Percentiles rank a stretch among this genome's conserved stretches.
Conservation (phyloP, 2,329 filamentous ascomycete species). For the Fusarium tricinctum region DNA sequence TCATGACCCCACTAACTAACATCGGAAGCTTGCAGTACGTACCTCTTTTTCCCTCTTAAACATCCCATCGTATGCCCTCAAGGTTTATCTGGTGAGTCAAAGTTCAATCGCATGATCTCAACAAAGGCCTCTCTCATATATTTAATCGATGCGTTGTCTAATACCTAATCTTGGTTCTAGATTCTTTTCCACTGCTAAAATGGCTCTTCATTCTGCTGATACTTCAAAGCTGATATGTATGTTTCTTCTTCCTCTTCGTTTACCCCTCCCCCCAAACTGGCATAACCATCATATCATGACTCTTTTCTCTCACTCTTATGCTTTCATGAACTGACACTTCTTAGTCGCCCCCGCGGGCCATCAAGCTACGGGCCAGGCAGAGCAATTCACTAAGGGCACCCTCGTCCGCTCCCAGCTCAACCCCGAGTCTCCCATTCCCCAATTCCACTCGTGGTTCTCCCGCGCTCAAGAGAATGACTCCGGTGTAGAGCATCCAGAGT, state of each 20-base stretch:
- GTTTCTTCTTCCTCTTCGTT: slow-evolving; percentile 30
- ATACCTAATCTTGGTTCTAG: slow-evolving; percentile 28
- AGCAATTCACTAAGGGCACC: slow-evolving; percentile 77
- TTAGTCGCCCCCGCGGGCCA: slow-evolving; percentile 74
- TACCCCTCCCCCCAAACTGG: slow-evolving; percentile 12
- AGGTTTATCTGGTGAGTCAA: slow-evolving; percentile 28
- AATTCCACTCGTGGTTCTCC: slow-evolving; percentile 93
- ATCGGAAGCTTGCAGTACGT: slow-evolving; percentile 31
- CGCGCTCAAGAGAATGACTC: slow-evolving; percentile 70
- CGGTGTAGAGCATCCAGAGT: slow-evolving; percentile 82
- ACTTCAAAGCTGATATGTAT: slow-evolving; percentile 65
- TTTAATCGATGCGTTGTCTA: slow-evolving; percentile 45
- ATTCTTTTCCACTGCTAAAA: slow-evolving; percentile 52
- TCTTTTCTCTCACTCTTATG: slow-evolving; percentile 10
- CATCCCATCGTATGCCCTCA: slow-evolving; percentile 34
- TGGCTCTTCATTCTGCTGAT: slow-evolving; percentile 61
- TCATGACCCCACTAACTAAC: slow-evolving; percentile 41
- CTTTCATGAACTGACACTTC: slow-evolving; percentile 6
- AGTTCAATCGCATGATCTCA: slow-evolving; percentile 28
- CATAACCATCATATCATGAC: slow-evolving; percentile 12
- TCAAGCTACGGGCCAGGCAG: slow-evolving; percentile 73
- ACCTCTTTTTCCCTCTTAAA: slow-evolving; percentile 26
- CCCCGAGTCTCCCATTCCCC: slow-evolving; percentile 75
- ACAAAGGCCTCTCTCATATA: slow-evolving; percentile 16
- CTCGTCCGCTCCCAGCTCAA: slow-evolving; percentile 74